Evolutionary conservation across 805 yeast species (phyloP), one percentile per base, ranked within the genome.

Genomic region (Saturnispora besseyi): DNA sequence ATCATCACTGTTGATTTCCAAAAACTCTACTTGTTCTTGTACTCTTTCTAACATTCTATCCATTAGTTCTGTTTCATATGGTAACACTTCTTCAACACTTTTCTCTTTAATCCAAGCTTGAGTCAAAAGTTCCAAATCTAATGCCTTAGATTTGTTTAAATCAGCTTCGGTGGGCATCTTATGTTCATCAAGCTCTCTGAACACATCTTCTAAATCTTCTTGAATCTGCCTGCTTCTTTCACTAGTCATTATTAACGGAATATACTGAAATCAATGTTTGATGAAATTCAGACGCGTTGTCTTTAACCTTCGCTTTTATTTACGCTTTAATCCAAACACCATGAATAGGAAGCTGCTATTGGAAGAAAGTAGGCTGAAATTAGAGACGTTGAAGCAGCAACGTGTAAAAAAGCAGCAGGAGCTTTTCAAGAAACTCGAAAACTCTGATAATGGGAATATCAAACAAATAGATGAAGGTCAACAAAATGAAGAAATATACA

Each of bases 21-120:
- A 80, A 49, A 76, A 75, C 55, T 85, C 95, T 50, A 88, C 79
- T 64, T 87, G 90, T 44, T 70, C 70, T 49, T 84, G 77, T 29
- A 90, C 69, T 54, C 86, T 73, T 1, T 64, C 66, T 51, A 87
- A 63, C 22, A 86, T 74, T 34, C 80, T 64, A 4, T 74, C 75
- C 58, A 93, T 64, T 34, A 89, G 68, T 3, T 66, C 71, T 13
- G 73, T 74, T 52, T 87, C 81, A 61, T 84, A 91, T 1, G 83
- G 86, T 42, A 91, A 68, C n/a, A 93, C 66, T 51, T 87, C 96
- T 0, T 97, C 98, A 1, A 93, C 72, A 74, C 80, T 80, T 49
- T 96, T 74, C 62, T 93, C 99, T 47, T 84, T 77, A 30, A 84
- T 68, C 97, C 96, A 91, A 2, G 81, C 79, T 29, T 72, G 74